A percentile compares a stretch with the other conserved stretches of the same genome.
These are phyloP conservation scores for Lagenidium giganteum DNA, from an alignment of 352 stramenopile species.

Conservation along the genomic window DNA sequence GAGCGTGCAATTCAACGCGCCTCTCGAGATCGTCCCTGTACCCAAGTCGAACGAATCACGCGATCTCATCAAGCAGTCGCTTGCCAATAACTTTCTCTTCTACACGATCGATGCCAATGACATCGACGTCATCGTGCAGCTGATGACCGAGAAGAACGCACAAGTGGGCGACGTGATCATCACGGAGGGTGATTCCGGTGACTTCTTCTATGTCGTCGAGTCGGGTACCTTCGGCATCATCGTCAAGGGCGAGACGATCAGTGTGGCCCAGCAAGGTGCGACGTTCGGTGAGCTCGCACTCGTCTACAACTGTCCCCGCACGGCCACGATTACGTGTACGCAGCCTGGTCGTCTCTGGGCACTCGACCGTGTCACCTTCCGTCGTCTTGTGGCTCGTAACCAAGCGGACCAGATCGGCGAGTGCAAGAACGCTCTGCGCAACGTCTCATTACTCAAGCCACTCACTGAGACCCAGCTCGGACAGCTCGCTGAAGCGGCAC, in stretches of 20 bases:
- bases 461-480: conserved; percentile 57
- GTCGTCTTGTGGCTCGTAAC: conserved; percentile 76
- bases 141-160: conserved; percentile 46
- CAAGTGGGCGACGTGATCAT: conserved; percentile 42
- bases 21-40: conserved; percentile 27
- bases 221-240: conserved; percentile 83
- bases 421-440: conserved; percentile 62
- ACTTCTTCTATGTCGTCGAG: conserved; percentile 82
- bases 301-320: conserved; percentile 94
- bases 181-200: conserved; percentile 53
- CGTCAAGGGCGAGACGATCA: conserved; percentile 77
- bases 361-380: conserved; percentile 84
- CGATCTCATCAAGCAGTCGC: conserved; percentile 44
- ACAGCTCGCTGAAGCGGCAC: conserved; percentile 53
- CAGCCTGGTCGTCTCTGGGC: conserved; percentile 66
- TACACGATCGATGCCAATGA: conserved; percentile 47
- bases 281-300: conserved; percentile 95
- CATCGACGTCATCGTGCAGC: conserved; percentile 43
- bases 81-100: conserved; percentile 67
- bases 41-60: conserved; percentile 40
- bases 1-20: conserved; percentile 53
- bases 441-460: conserved; percentile 41
- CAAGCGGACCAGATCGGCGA: conserved; percentile 56
- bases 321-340: conserved; percentile 76
- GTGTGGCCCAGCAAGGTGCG: conserved; percentile 59